Evolutionary conservation across 495 filamentous ascomycete species (phyloP).

Genomic region (Aspergillus affinis): DNA sequence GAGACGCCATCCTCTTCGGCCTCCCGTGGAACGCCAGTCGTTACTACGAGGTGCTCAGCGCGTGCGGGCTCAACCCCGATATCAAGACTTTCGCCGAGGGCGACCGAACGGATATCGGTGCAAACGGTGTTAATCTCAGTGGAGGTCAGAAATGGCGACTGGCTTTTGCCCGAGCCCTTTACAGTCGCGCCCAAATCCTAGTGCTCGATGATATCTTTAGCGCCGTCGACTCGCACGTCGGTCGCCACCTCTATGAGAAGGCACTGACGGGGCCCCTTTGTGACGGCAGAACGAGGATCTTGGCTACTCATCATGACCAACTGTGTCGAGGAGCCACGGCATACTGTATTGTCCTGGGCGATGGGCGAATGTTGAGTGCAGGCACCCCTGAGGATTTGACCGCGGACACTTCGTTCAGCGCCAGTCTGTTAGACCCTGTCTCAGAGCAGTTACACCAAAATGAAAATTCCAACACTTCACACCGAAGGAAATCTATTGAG

Average conservation of each 20-base stretch:
- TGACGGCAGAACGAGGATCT: slow-evolving; percentile 67
- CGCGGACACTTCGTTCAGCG: slow-evolving; percentile 21
- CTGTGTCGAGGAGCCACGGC: slow-evolving; percentile 68
- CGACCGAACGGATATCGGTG: slow-evolving; percentile 75
- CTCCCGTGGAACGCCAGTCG: slow-evolving; percentile 63
- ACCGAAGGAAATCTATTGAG: not conserved
- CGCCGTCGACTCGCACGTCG: slow-evolving; percentile 67
- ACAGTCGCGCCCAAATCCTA: slow-evolving; percentile 76
- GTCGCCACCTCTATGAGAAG: slow-evolving; percentile 72
- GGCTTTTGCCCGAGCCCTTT: slow-evolving; percentile 74
- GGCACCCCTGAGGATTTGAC: slow-evolving; percentile 31
- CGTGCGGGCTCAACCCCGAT: slow-evolving; percentile 73
- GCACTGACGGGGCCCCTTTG: slow-evolving; percentile 69
- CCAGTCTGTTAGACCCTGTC: not conserved
- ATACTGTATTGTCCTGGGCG: slow-evolving; percentile 66
- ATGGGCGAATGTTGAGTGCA: slow-evolving; percentile 49
- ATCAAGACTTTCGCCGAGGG: slow-evolving; percentile 71
- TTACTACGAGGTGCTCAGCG: slow-evolving; percentile 63
- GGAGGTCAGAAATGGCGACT: slow-evolving; percentile 84
- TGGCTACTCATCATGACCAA: slow-evolving; percentile 81
- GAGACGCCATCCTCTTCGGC: slow-evolving; percentile 72
- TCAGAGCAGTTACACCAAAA: not conserved
- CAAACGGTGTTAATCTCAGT: slow-evolving; percentile 81
- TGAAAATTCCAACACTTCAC: not conserved
- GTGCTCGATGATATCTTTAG: slow-evolving; percentile 87